Conservation (phyloP, 2,329 filamentous ascomycete species). For the Aureobasidium sp. region DNA sequence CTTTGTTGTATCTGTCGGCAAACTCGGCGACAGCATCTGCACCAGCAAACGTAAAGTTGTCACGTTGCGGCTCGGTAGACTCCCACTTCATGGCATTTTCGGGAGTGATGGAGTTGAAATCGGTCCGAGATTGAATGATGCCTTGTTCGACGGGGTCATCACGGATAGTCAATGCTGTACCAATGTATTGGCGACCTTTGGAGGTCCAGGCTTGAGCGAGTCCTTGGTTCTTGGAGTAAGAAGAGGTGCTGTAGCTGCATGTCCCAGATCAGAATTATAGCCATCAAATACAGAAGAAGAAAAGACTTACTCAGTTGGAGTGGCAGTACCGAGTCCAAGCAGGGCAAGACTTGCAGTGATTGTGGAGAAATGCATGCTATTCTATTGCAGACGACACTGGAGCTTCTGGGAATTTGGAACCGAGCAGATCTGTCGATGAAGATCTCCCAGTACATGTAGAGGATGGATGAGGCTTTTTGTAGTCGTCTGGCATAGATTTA, state of each 20-base stretch:
- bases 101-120: slow-evolving; percentile 28
- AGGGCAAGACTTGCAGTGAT: slow-evolving; percentile 20
- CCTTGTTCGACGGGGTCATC: slow-evolving; percentile 16
- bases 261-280: not conserved
- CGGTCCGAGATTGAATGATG: slow-evolving; percentile 8
- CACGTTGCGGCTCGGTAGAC: slow-evolving; percentile 27
- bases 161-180: slow-evolving; percentile 28
- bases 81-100: slow-evolving; percentile 34
- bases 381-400: not conserved
- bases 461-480: not conserved
- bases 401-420: no score
- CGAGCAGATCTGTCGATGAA: not conserved
- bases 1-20: slow-evolving; percentile 27
- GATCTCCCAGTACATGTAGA: not conserved
- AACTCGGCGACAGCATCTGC: slow-evolving; percentile 28
- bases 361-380: slow-evolving; percentile 18
- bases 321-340: slow-evolving; percentile 14
- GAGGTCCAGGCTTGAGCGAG: slow-evolving; percentile 9
- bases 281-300: not conserved
- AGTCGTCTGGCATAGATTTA: not conserved
- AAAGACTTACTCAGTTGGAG: slow-evolving; percentile 14
- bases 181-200: slow-evolving; percentile 26
- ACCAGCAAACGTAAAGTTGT: slow-evolving; percentile 26
- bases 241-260: not conserved
- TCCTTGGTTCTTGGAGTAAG: not conserved